phyloP scores from a whole-genome alignment of 1,284 basidiomycete genomes.

The Jaminaea rosea region DNA sequence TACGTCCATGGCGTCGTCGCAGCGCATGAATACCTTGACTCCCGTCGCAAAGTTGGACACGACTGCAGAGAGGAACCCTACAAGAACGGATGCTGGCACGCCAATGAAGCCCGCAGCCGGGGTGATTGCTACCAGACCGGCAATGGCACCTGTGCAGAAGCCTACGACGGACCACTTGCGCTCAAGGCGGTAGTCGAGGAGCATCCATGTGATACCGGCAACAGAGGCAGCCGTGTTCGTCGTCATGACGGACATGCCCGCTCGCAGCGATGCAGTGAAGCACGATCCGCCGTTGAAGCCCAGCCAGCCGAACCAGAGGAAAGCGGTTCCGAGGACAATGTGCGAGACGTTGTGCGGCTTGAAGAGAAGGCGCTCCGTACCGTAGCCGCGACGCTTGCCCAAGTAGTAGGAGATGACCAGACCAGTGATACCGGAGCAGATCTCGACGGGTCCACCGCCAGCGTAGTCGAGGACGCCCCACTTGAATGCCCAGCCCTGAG shows the following conservation, averaged over 20 bases:
- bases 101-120: constrained; percentile 51
- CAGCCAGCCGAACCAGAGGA: constrained; percentile 95
- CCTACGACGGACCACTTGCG: constrained; percentile 60
- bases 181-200: constrained; percentile 74
- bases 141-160: constrained; percentile 47
- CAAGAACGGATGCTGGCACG: constrained; percentile 62
- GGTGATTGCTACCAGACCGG: constrained; percentile 49
- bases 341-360: constrained; percentile 85
- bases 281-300: constrained; percentile 81
- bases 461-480: constrained; percentile 70
- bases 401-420: constrained; percentile 86
- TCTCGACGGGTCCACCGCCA: constrained; percentile 87
- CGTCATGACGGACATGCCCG: constrained; percentile 75
- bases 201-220: constrained; percentile 77
- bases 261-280: constrained; percentile 81
- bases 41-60: constrained; percentile 81
- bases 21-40: constrained; percentile 55
- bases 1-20: constrained; percentile 65
- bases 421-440: constrained; percentile 76
- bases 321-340: constrained; percentile 74
- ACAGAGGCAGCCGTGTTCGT: constrained; percentile 65
- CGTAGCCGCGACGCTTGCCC: constrained; percentile 76
- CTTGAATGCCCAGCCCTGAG: constrained; percentile 76
- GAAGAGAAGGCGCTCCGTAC: constrained; percentile 76
- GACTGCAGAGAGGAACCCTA: constrained; percentile 66